Conservation (phyloP, 129 eudicot species). For the carrot (Daucus carota) region DH1_v3.0 NC_030386.2:11963501-11964000, state of each 20-base stretch:
- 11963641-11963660: slow-evolving; percentile 24
- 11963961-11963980: no score
- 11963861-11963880: no score
- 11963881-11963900: no score
- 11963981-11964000: no score
- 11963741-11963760: slow-evolving; percentile 51
- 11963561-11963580: neutral
- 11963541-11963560: neutral
- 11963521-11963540: slow-evolving; percentile 15
- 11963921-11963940: no score
- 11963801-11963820: no score
- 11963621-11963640: neutral
- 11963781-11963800: no score
- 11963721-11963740: slow-evolving; percentile 46
- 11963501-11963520: slow-evolving; percentile 14
- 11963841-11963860: no score
- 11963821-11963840: no score
- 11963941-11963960: no score
- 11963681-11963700: slow-evolving; percentile 41
- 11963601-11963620: neutral
- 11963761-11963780: no score
- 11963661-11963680: slow-evolving; percentile 30
- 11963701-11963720: slow-evolving; percentile 32
- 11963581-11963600: neutral
- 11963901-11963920: no score